Base-by-base conservation (phyloP, 164 flowering plant genomes). In the Magnolia sinica region DNA sequence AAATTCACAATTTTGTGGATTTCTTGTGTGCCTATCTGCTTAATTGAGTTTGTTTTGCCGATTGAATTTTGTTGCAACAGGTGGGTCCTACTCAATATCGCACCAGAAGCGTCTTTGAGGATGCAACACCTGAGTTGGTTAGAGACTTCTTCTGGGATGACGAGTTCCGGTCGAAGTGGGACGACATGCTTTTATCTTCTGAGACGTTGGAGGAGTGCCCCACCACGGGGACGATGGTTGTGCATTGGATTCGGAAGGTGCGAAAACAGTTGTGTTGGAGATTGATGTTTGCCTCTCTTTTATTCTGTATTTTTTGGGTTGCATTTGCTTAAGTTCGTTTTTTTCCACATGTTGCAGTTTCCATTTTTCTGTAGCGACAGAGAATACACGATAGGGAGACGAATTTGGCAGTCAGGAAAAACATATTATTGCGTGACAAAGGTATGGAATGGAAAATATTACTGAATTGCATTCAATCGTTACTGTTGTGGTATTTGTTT, bases 81-180 rank as follows among this genome's bases (percentile, higher is more conserved):
- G 76, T 68, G 70, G 96, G 94, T 37, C 94, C 94, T 74, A 88
- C 93, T 0, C 91, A 90, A 66, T 92, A 91, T 71, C 88, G 94
- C 45, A 89, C 85, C 74, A 79, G 90, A 64, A 88, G 91, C 13
- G 84, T 92, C 1, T 92, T 81, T 77, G 93, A 92, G 78, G 86
- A 91, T 85, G 89, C 86, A 7, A 81, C 89, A 4, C 90, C 96
- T 5, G 93, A 92, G 79, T 24, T 88, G 71, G 81, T 91, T 59
- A 88, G 91, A 79, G 93, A 92, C 75, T 92, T 91, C 78, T 91
- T 90, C 73, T 92, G 94, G 93, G 96, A 92, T 73, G 94, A 92
- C 79, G 86, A 83, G 22, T 92, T 92, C 76, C 80, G 96, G 67
- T 20, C 81, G 0, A 82, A 88, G 74, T 92, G 94, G 94, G 96